phyloP scores from a whole-genome alignment of 176 grass and related monocot species.

The Pontederia paniculata region DNA sequence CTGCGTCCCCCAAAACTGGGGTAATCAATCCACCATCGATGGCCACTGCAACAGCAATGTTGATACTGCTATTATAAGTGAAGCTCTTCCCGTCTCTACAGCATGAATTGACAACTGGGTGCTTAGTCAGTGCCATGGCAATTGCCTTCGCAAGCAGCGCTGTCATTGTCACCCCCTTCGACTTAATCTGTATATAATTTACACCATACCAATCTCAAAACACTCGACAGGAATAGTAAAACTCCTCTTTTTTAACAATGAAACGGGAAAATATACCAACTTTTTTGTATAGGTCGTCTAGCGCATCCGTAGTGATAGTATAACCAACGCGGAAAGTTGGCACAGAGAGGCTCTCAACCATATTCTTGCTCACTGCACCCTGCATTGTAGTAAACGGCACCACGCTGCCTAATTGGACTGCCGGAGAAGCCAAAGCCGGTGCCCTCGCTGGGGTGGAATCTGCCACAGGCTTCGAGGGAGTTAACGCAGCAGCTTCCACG shows the following conservation, averaged over 20 bases:
- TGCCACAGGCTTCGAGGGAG: slow-evolving; percentile 5
- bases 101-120: slow-evolving; percentile 77
- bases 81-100: slow-evolving; percentile 97
- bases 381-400: slow-evolving; percentile 97
- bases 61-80: slow-evolving; percentile 87
- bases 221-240: not conserved
- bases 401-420: slow-evolving; percentile 47
- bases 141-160: slow-evolving; percentile 71
- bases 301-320: slow-evolving; percentile 72
- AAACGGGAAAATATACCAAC: slow-evolving; percentile 26
- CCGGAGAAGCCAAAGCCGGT: slow-evolving; percentile 22
- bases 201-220: not conserved
- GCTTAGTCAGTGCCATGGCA: slow-evolving; percentile 58
- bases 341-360: slow-evolving; percentile 85
- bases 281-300: slow-evolving; percentile 89
- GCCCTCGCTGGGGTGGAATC: not conserved
- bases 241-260: not conserved
- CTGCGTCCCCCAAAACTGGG: slow-evolving; percentile 86
- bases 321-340: slow-evolving; percentile 89
- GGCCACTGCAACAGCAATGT: slow-evolving; percentile 86
- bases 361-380: slow-evolving; percentile 77
- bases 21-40: slow-evolving; percentile 93
- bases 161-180: slow-evolving; percentile 91
- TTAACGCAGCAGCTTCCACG: slow-evolving; percentile 42
- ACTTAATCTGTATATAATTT: slow-evolving; percentile 52